Percentiles rank a stretch among this genome's conserved stretches.
These are phyloP conservation scores for Ogataea nakhonphanomensis DNA, from an alignment of 805 yeast genomes.

Conservation along the genomic window DNA sequence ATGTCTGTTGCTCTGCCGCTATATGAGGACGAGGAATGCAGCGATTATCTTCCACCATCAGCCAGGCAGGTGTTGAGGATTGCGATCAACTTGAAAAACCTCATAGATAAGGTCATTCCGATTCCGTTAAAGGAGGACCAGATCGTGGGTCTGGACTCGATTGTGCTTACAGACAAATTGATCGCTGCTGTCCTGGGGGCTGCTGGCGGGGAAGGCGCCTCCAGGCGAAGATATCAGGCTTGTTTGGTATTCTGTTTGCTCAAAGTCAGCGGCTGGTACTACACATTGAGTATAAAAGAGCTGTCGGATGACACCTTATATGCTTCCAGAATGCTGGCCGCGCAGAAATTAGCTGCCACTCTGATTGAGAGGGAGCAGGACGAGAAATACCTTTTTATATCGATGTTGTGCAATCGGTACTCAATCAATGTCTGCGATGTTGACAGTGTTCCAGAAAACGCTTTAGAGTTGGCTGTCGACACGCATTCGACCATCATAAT, in stretches of 20 bases:
- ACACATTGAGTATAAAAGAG: constrained; percentile 53
- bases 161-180: constrained; percentile 56
- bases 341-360: constrained; percentile 67
- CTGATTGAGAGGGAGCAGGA: constrained; percentile 62
- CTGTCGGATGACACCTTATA: constrained; percentile 66
- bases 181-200: constrained; percentile 62
- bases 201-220: constrained; percentile 73
- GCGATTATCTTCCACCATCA: constrained; percentile 44
- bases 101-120: constrained; percentile 72
- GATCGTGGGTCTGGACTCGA: constrained; percentile 54
- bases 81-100: constrained; percentile 65
- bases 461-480: constrained; percentile 82
- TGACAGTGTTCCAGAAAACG: constrained; percentile 66
- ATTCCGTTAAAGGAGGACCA: constrained; percentile 50
- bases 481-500: constrained; percentile 76
- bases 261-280: constrained; percentile 78
- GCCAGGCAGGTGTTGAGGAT: constrained; percentile 67
- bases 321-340: constrained; percentile 58
- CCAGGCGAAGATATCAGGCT: constrained; percentile 62
- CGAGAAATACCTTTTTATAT: constrained; percentile 62
- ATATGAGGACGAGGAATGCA: constrained; percentile 30
- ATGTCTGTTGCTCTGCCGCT: constrained; percentile 22
- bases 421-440: constrained; percentile 58
- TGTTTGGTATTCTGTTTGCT: constrained; percentile 66
- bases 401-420: constrained; percentile 75